These are phyloP conservation scores for Huiozyma naganishii DNA, from an alignment of 805 yeast species.

Conservation along the genomic window DNA sequence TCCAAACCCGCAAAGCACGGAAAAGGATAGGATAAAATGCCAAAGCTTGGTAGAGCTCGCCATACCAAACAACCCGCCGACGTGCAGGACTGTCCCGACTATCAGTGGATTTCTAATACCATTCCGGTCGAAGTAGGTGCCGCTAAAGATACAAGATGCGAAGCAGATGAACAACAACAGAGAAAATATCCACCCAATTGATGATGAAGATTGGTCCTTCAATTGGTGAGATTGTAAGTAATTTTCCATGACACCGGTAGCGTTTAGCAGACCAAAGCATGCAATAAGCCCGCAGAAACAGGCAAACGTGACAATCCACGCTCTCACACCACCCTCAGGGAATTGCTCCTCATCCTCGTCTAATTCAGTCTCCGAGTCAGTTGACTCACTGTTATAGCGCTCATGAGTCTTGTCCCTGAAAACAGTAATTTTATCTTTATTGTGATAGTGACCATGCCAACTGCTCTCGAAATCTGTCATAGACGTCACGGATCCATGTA, in stretches of 20 bases:
- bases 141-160: conserved; percentile 40
- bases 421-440: background rate
- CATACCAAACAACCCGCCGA: conserved; percentile 41
- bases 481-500: background rate
- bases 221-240: conserved; percentile 48
- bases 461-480: background rate
- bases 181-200: conserved; percentile 58
- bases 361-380: background rate
- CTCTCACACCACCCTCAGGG: conserved; percentile 53
- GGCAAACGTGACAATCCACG: conserved; percentile 48
- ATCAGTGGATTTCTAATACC: conserved; percentile 38
- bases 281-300: conserved; percentile 45
- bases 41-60: conserved; percentile 41
- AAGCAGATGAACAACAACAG: conserved; percentile 40
- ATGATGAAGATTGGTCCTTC: conserved; percentile 32
- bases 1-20: conserved; percentile 45
- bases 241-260: conserved; percentile 53
- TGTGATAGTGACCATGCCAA: background rate
- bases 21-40: conserved; percentile 52
- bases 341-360: conserved; percentile 13
- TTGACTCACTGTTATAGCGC: background rate
- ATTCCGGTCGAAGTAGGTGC: conserved; percentile 45
- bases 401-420: conserved; percentile 4
- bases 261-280: conserved; percentile 45
- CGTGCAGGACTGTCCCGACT: conserved; percentile 32